Evolutionary conservation across 768 basidiomycete genomes (phyloP), one percentile per base, ranked within the genome.

Genomic region (Strobilomyces dryophilus): DNA sequence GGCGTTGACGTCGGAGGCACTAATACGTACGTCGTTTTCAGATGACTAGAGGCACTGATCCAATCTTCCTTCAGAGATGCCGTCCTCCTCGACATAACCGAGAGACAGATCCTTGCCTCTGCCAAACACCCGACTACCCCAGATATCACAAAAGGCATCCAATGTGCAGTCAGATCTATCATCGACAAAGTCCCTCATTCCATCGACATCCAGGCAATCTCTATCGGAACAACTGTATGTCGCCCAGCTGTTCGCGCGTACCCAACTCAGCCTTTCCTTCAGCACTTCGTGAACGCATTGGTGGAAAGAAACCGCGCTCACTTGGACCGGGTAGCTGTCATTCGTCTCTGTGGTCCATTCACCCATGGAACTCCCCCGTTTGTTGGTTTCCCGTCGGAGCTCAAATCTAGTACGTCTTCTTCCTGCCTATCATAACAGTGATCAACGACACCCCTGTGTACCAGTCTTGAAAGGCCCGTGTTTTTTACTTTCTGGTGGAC

Each of bases 331-430:
- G 84, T 87, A 0, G 85, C 82, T 0, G 82, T 86, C 35, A 74
- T 87, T 45, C 78, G 85, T 51, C 73, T 87, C 8, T 82, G 81
- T 43, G 80, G 78, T 4, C 80, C 81, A 0, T 84, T 80, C 64
- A 80, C 80, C 3, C 70, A 66, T n/a, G 79, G 81, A 32, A 75
- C 75, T 17, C 84, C 83, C 11, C 78, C 84, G 0, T 83, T 81
- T 55, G 71, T 77, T 15, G 77, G 77, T 18, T 83, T 80, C 57
- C 82, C 74, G 1, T 61, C 45, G 21, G 70, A 68, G n/a, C 51
- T 77, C 17, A 64, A 66, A 49, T 5, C 36, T 1, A 24, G 69
- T 71, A 54, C 27, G 67, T 66, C 51, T 10, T n/a, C 1, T 12
- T 20, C 12, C 11, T 32, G 17, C 11, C 17, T 35, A 43, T 17